Evolutionary conservation across 2,329 filamentous ascomycete genomes (phyloP), one percentile per base, ranked within the genome.

Genomic region (Fusarium kyushuense): DNA sequence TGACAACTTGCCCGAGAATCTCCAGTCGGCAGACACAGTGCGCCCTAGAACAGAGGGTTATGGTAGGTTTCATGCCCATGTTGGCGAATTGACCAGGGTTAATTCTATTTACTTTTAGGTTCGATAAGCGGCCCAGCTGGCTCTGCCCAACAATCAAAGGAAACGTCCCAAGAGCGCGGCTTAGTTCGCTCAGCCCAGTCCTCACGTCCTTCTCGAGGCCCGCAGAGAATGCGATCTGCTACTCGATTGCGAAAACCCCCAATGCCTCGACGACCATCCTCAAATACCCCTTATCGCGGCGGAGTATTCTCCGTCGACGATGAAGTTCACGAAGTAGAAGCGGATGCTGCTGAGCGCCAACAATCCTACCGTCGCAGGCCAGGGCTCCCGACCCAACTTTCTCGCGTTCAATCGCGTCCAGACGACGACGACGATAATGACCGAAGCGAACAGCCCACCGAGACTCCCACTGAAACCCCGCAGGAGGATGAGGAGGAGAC

Each of bases 241-340:
- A 71, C 79, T 25, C 84, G 86, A 68, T 84, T 89, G 16, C 89
- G 88, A 76, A 96, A 95, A 77, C 93, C 93, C 19, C 81, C 86
- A 13, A 87, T 95, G 78, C 78, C 87, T 59, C 90, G 93, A 71
- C 90, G 93, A 64, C 84, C 90, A n/a, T 70, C 67, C 2, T 93
- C 93, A 25, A 92, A 87, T 58, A 89, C 89, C 40, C 94, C 93
- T 4, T 89, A 95, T 76, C 90, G 93, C 54, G 92, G 94, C 30
- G 92, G 92, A 65, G 85, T 95, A 63, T 98, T 97, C 80, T 97
- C 94, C 0, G 93, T 93, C 47, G 94, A 98, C 76, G 95, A 98
- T 77, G 94, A 93, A 75, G 84, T 89, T 25, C 86, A 89, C 68
- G 95, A 97, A 78, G 89, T 97, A 21, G 90, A 92, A 75, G 87